Base-by-base conservation (phyloP, 371 early-diverging fungal species). In the Hamiltosporidium tvaerminnensis region DNA sequence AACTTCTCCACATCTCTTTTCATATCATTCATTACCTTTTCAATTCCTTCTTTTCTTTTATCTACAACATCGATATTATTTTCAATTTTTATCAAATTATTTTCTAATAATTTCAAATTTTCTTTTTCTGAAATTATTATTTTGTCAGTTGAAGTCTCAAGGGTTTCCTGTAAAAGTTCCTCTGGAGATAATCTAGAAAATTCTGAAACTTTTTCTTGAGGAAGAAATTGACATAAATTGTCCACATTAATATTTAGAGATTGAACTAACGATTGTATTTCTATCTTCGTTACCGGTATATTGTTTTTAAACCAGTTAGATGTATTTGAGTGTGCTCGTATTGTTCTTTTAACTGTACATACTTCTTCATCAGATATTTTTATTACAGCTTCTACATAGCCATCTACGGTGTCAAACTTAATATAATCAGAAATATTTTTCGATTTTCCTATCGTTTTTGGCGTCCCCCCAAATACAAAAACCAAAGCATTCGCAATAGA, bases 401-500 rank as follows among this genome's bases (percentile, higher is more conserved):
- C 71, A 23, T 67, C 53, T 33, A 44, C 12, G 34, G 57, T 65
- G 30, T 68, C 71, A 68, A 65, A 75, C 50, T 66, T 71, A 34
- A 79, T 67, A 53, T 66, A 72, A 53, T 77, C 80, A 54, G 63
- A 54, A 2, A 73, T 36, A 31, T 61, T 49, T 52, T 70, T 70
- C 2, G 64, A 33, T 59, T 74, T 77, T 16, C 76, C 74, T 32
- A 80, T 63, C 70, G 87, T 84, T 38, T 84, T 81, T 9, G 92
- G 84, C 47, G 83, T 79, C 4, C 92, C 91, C 33, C 89, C 92
- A 10, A 96, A 83, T 0, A 92, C 92, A 36, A 96, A 81, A 1
- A 89, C 92, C 38, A 98, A 85, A 0, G 94, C 96, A 74, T 90
- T 90, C 0, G 94, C 93, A 38, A 96, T 85, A 0, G 91, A 88